These are phyloP conservation scores for Candida vaughaniae DNA, from an alignment of 805 yeast genomes.

Conservation along the genomic window DNA sequence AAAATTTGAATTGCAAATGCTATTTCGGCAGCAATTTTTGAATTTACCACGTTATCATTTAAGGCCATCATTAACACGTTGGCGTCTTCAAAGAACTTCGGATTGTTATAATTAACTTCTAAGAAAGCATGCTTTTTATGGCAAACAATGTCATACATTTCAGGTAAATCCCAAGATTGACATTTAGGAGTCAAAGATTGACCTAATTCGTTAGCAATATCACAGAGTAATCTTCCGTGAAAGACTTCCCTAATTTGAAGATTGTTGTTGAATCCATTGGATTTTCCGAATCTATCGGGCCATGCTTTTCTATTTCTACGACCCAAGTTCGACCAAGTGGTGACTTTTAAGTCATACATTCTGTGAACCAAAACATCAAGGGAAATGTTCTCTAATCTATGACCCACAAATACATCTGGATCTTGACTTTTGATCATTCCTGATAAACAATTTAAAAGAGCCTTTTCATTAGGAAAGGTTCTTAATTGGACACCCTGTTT, in stretches of 20 bases:
- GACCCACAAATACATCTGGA: constrained; percentile 91
- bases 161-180: constrained; percentile 90
- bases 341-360: constrained; percentile 69
- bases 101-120: constrained; percentile 72
- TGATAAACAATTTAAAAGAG: constrained; percentile 70
- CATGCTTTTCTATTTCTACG: constrained; percentile 73
- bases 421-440: constrained; percentile 71
- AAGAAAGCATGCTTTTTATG: constrained; percentile 56
- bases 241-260: constrained; percentile 65
- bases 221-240: constrained; percentile 87
- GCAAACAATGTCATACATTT: constrained; percentile 84
- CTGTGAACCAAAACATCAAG: constrained; percentile 80
- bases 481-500: constrained; percentile 53
- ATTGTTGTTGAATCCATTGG: constrained; percentile 46
- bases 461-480: constrained; percentile 69
- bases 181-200: constrained; percentile 88
- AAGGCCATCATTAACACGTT: constrained; percentile 66
- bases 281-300: constrained; percentile 71
- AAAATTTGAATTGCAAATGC: constrained; percentile 82
- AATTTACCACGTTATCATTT: constrained; percentile 64
- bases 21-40: constrained; percentile 70
- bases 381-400: constrained; percentile 74
- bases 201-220: constrained; percentile 92
- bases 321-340: constrained; percentile 80
- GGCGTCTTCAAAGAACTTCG: constrained; percentile 66